Evolutionary conservation across 148 eudicot species (phyloP), one percentile per base, ranked within the genome.

Genomic region (Spergularia marina): DNA sequence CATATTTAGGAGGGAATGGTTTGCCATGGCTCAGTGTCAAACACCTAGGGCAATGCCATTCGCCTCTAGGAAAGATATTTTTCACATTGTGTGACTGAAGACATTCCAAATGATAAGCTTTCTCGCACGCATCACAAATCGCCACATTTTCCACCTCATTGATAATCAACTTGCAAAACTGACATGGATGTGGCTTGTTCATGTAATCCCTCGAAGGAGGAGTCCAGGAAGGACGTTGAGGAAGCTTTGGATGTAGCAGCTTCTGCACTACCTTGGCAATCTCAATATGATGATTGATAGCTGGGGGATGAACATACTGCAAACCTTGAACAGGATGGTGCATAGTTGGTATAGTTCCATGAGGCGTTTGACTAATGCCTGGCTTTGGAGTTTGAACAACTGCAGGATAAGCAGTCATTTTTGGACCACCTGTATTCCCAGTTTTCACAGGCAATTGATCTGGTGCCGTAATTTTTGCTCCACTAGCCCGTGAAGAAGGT

Each of bases 121-220:
- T 90, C 82, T 95, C 98, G 81, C 98, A 95, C 77, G 92, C 90
- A 88, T 95, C 98, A 84, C 98, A 95, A 68, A 95, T 84, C 70
- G 90, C 87, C 78, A 92, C 79, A 76, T 73, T 89, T 71, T 95
- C 97, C 71, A 92, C 90, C 57, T 91, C 96, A 70, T 77, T 87
- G 53, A 84, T 77, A 49, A 51, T 65, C 36, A 74, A 39, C 80
- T 88, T 87, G 96, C 98, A 95, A 72, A 86, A 84, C 71, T 92
- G 97, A 78, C 98, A 95, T 72, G 88, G 57, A 78, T 92, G 49
- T 56, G 94, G 74, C 83, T 86, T 90, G 68, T 71, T 92, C 97
- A 95, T 90, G 83, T 91, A 95, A 69, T 89, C 97, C 76, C 94
- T 90, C 16, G 98, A 90, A 71, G 97, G 96, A 77, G 91, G 88